phyloP scores from a whole-genome alignment of 768 basidiomycete species.

The Rhizopogon vulgaris region DNA sequence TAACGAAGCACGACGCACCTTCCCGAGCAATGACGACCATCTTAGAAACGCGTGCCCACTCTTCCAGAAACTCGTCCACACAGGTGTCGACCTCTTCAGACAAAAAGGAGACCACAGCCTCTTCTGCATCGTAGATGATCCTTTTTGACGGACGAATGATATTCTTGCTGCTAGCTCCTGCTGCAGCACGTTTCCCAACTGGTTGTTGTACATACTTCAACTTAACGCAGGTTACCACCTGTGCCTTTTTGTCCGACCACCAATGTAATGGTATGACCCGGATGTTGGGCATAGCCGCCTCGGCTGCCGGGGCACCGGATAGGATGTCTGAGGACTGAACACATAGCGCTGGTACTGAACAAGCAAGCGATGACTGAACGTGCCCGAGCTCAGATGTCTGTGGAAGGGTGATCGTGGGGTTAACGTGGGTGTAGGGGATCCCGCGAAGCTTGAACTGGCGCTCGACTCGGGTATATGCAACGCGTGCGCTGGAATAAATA shows the following conservation, averaged over 20 bases:
- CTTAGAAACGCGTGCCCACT: constrained; percentile 90
- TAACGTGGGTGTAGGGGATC: constrained; percentile 74
- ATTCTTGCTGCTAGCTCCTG: constrained; percentile 38
- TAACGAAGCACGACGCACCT: constrained; percentile 38
- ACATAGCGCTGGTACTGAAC: constrained; percentile 76
- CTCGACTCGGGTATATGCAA: constrained; percentile 87
- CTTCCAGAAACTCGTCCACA: constrained; percentile 85
- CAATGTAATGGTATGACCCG: constrained; percentile 84
- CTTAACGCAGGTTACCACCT: constrained; percentile 88
- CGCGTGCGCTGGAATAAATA: constrained; percentile 58
- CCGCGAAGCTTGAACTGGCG: constrained; percentile 76
- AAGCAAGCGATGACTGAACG: constrained; percentile 67
- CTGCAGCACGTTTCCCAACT: constrained; percentile 61
- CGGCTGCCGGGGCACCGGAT: constrained; percentile 77
- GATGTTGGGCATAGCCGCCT: constrained; percentile 91
- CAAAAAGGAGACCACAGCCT: constrained; percentile 84
- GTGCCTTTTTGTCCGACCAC: constrained; percentile 79
- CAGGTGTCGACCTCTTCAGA: constrained; percentile 84
- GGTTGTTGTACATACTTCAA: constrained; percentile 87
- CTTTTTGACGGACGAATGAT: constrained; percentile 81
- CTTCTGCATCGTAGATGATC: constrained; percentile 84
- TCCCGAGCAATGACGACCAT: constrained; percentile 92
- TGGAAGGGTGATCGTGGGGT: constrained; percentile 40
- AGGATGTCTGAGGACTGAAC: constrained; percentile 79
- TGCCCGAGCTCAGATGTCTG: constrained; percentile 43